Evolutionary conservation across 2,329 filamentous ascomycete species (phyloP), one percentile per base, ranked within the genome.

Genomic region (Salinomyces thailandicus): DNA sequence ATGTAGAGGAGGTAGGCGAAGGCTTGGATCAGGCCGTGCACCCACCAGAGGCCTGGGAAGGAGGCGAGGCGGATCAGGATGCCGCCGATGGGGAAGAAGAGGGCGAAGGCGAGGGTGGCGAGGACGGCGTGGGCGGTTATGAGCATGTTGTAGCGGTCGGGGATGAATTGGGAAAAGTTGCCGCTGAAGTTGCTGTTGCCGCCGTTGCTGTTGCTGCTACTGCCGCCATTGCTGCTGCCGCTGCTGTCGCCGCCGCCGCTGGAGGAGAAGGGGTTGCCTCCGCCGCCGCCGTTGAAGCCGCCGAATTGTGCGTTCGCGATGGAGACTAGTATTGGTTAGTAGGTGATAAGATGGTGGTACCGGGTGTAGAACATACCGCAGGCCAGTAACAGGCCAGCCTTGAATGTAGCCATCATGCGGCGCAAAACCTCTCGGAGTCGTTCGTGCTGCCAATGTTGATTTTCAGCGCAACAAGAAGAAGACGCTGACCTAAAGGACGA

Each of bases 1-100:
- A 71, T 63, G 35, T 63, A 67, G 19, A 73, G 44, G 3, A 65
- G 33, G 38, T 72, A 64, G 2, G 66, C 64, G 37, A 73, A 55
- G 2, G 67, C 38, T 44, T 77, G 73, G 37, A 71, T 60, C 1
- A 55, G 50, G n/a, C 57, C 65, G 35, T 69, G 66, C 7, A 67
- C 49, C 54, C 61, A 61, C 31, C 65, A 53, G 4, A 67, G 48
- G 5, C 64, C 62, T 2, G 61, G 57, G 46, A 68, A 67, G 4
- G 61, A 65, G 3, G 58, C 58, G 0, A 67, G 49, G 7, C 66
- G 61, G 40, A 69, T 66, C 12, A 60, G 52, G 41, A 68, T 68
- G 7, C 61, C 60, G 18, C 66, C 66, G 7, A 60, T 38, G 0
- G 66, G 66, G 48, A 69, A 69, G 36, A 69, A 51, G 38, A 68